Conservation (phyloP, 805 yeast species). For the Debaryomyces tyrocola region DNA sequence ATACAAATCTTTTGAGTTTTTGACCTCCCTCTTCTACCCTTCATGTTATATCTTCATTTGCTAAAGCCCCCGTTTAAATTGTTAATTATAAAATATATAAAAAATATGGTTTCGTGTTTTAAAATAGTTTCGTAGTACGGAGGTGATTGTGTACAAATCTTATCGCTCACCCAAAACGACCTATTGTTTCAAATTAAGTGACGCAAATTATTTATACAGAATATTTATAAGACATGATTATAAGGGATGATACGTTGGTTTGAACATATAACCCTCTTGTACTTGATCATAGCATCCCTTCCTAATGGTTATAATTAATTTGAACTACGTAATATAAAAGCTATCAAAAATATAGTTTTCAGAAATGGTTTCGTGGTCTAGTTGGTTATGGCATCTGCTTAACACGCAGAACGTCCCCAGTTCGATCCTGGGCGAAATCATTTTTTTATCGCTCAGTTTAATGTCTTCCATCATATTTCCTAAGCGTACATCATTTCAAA, state of each 20-base stretch:
- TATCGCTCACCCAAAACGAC: neutral
- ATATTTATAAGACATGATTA: too few species aligned
- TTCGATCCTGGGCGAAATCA: conserved; percentile 99
- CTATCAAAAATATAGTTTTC: neutral
- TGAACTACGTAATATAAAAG: too few species aligned
- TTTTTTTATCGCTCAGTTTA: conserved; percentile 28
- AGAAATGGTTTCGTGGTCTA: conserved; percentile 70
- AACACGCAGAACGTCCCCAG: conserved; percentile 99
- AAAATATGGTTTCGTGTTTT: neutral
- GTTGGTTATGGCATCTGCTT: conserved; percentile 99
- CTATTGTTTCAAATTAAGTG: neutral
- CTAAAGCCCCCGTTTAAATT: neutral
- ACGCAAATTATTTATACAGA: too few species aligned
- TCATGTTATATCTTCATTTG: neutral
- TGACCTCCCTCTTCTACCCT: conserved; percentile 6
- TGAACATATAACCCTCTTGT: too few species aligned
- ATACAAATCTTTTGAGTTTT: conserved; percentile 6
- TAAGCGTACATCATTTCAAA: too few species aligned
- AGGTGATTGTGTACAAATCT: neutral
- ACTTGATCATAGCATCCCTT: too few species aligned
- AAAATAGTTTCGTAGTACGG: neutral
- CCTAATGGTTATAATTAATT: too few species aligned
- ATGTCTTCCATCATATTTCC: neutral
- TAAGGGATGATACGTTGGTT: too few species aligned
- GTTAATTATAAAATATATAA: neutral